These are phyloP conservation scores for Plantago ovata DNA, from an alignment of 257 asterid genomes.

Conservation along the genomic window DNA sequence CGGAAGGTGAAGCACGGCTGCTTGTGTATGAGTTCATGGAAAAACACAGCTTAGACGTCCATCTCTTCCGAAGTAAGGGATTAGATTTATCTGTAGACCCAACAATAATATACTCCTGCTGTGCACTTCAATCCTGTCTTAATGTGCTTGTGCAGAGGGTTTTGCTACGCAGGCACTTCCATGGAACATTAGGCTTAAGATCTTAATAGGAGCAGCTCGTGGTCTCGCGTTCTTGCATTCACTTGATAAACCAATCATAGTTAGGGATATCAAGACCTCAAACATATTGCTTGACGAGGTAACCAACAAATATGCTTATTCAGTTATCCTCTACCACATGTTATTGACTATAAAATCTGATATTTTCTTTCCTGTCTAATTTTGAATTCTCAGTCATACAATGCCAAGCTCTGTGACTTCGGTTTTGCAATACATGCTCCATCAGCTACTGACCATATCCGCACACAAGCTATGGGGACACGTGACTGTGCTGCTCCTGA, in stretches of 20 bases:
- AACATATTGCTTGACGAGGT: conserved; percentile 81
- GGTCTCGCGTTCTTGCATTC: conserved; percentile 71
- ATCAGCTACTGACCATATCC: conserved; percentile 13
- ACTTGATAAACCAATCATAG: conserved; percentile 53
- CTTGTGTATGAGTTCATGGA: conserved; percentile 37
- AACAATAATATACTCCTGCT: too few species aligned
- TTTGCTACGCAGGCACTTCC: conserved; percentile 70
- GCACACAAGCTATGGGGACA: conserved; percentile 30
- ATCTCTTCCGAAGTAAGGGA: conserved; percentile 35
- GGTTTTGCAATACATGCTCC: conserved; percentile 33
- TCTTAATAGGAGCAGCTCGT: conserved; percentile 61
- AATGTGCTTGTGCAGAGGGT: conserved; percentile 43
- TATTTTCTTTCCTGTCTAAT: background rate
- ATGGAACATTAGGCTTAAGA: conserved; percentile 65
- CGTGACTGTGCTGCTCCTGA: conserved; percentile 33
- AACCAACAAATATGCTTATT: conserved; percentile 14
- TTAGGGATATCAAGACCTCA: conserved; percentile 79
- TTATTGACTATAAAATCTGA: background rate
- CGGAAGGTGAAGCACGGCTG: conserved; percentile 21
- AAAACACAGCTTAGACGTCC: conserved; percentile 33
- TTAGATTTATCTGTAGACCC: background rate
- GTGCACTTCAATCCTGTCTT: too few species aligned
- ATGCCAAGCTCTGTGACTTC: conserved; percentile 29
- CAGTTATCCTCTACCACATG: background rate
- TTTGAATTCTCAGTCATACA: conserved; percentile 40